Percentiles rank a stretch among this genome's conserved stretches.
phyloP scores from a whole-genome alignment of 257 asterid species.

The Leptodermis oblonga region DNA sequence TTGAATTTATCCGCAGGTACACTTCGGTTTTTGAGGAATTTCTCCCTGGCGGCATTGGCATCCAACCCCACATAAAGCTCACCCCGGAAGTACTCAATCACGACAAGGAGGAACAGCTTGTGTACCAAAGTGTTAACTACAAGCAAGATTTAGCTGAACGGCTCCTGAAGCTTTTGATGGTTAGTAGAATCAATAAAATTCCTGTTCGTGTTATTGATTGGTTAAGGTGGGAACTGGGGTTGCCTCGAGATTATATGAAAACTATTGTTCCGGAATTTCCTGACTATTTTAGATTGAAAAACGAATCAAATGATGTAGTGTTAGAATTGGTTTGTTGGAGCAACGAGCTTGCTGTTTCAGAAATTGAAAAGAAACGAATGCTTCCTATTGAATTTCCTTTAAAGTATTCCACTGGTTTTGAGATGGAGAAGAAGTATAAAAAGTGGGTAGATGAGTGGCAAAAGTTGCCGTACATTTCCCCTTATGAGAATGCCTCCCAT shows the following conservation, averaged over 20 bases:
- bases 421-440: constrained; percentile 80
- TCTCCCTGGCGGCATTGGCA: constrained; percentile 49
- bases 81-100: constrained; percentile 40
- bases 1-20: constrained; percentile 69
- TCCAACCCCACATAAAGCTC: constrained; percentile 76
- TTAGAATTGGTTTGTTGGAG: constrained; percentile 89
- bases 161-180: constrained; percentile 80
- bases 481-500: constrained; percentile 62
- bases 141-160: constrained; percentile 65
- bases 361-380: constrained; percentile 41
- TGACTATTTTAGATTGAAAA: constrained; percentile 60
- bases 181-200: constrained; percentile 53
- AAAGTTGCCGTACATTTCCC: constrained; percentile 76
- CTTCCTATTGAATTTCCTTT: constrained; percentile 32
- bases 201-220: constrained; percentile 51
- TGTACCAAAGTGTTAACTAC: constrained; percentile 47
- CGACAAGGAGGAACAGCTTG: constrained; percentile 52
- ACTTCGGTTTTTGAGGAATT: constrained; percentile 67
- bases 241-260: constrained; percentile 54
- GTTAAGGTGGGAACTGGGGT: constrained; percentile 80
- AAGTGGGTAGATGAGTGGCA: constrained; percentile 93
- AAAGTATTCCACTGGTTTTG: constrained; percentile 57
- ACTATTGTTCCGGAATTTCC: constrained; percentile 76
- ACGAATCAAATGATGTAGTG: constrained; percentile 31
- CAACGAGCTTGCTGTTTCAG: constrained; percentile 69